phyloP scores from a whole-genome alignment of 2,329 filamentous ascomycete species.

The Botrytis aclada region DNA sequence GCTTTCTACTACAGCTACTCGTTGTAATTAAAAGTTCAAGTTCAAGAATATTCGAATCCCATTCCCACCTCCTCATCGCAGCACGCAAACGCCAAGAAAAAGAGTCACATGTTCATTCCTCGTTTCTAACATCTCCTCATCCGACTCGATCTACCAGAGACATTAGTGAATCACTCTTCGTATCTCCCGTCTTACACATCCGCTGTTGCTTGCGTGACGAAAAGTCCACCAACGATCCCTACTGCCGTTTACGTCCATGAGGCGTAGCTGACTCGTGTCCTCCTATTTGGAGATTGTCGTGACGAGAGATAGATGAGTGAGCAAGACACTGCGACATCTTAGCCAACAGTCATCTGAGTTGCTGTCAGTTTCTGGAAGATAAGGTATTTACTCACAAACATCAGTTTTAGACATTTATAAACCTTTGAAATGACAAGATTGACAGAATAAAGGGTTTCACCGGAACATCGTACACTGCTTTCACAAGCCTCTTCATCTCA shows the following conservation, averaged over 20 bases:
- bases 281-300: not conserved
- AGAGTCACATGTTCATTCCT: fast-evolving
- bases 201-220: not conserved
- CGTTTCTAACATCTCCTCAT: not conserved
- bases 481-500: fast-evolving
- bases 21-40: not conserved
- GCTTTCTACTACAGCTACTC: fast-evolving
- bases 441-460: not conserved
- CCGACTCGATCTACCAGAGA: fast-evolving
- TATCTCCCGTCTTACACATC: not conserved
- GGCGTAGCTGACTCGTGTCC: not conserved
- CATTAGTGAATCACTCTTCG: not conserved
- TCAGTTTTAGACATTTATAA: fast-evolving
- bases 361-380: too few relatives aligned
- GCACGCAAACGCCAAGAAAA: not conserved
- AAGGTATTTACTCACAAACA: too few relatives aligned
- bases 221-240: fast-evolving
- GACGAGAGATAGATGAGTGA: not conserved
- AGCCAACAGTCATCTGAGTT: fast-evolving
- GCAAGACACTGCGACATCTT: not conserved
- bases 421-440: too few relatives aligned
- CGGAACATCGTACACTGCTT: too few relatives aligned
- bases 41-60: not conserved
- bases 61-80: too few relatives aligned
- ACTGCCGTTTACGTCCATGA: not conserved